Evolutionary conservation across 1,284 basidiomycete species (phyloP), one percentile per base, ranked within the genome.

Genomic region (Coniophora puteana): DNA sequence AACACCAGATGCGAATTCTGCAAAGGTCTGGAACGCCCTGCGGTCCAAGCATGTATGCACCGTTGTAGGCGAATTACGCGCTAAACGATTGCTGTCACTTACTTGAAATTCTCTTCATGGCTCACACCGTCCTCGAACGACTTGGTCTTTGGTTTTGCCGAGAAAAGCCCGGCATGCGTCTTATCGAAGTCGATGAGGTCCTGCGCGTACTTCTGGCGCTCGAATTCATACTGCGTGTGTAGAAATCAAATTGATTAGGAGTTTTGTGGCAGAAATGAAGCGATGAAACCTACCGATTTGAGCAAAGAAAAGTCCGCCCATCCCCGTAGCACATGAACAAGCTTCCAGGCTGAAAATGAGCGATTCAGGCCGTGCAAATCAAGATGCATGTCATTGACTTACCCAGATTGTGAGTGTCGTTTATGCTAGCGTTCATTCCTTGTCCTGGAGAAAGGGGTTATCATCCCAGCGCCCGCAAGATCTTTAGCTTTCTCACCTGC

Each of bases 101-200:
- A 81, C 77, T 65, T 61, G 23, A 80, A 56, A 55, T 86, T 80
- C 44, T 80, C 72, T 36, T 76, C 72, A 52, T 81, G 80, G 2
- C 76, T 70, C 11, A 86, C 75, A 14, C 82, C 83, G 36, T 78
- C 72, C 18, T 69, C 57, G 51, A 72, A 65, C 1, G 70, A 63
- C 36, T 72, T 66, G 10, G 74, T 76, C 13, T 69, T 66, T 3
- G 83, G 79, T 61, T 86, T 88, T 28, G 78, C 80, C 21, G 83
- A 86, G 61, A 89, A 89, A 16, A 89, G 63, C 12, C 73, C 71
- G 2, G 83, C 74, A 55, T 82, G 88, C 52, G 80, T 68, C 55
- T 78, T 78, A 63, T 91, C 76, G 42, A 76, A 74, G 35, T 65
- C 59, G 47, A 78, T 76, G 16, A 79, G 62, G 31, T 75, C 72